These are phyloP conservation scores for Neospermospora avenae DNA, from an alignment of 2,329 filamentous ascomycete genomes.

Conservation along the genomic window DNA sequence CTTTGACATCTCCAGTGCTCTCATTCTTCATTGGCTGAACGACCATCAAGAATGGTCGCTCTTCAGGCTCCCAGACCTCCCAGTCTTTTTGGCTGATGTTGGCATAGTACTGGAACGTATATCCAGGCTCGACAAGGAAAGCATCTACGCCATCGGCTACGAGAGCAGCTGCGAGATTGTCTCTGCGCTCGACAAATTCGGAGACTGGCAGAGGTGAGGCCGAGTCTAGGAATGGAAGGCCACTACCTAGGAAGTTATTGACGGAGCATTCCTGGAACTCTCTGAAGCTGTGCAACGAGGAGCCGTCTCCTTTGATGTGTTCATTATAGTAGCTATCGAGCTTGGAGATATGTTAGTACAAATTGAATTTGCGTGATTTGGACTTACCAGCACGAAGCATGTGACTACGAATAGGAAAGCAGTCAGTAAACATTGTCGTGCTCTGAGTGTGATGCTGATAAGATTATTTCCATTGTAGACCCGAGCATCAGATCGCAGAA, in stretches of 20 bases:
- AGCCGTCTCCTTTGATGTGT: constrained; percentile 1
- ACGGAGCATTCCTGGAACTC: constrained; percentile 50
- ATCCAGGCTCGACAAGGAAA: constrained; percentile 61
- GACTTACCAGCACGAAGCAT: constrained; percentile 16
- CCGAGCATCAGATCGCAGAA: neutral
- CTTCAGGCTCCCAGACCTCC: constrained; percentile 64
- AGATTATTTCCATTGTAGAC: neutral
- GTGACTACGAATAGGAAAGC: constrained; percentile 10
- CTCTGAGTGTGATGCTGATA: neutral
- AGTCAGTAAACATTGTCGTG: constrained; percentile 10
- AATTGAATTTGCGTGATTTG: neutral
- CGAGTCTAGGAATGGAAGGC: constrained; percentile 48
- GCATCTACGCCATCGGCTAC: constrained; percentile 49
- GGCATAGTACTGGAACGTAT: constrained; percentile 61
- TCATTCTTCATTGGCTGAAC: constrained; percentile 45
- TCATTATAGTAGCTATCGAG: constrained; percentile 6
- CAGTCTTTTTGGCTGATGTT: constrained; percentile 59
- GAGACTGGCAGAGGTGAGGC: constrained; percentile 45
- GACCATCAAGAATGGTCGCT: constrained; percentile 61
- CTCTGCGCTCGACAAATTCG: constrained; percentile 53
- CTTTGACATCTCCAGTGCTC: constrained; percentile 41
- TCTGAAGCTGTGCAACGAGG: constrained; percentile 8
- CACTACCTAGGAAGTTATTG: constrained; percentile 42
- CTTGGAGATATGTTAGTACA: neutral
- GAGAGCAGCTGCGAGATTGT: constrained; percentile 55